phyloP scores from a whole-genome alignment of 768 basidiomycete genomes.

The Amanita molliuscula region DNA sequence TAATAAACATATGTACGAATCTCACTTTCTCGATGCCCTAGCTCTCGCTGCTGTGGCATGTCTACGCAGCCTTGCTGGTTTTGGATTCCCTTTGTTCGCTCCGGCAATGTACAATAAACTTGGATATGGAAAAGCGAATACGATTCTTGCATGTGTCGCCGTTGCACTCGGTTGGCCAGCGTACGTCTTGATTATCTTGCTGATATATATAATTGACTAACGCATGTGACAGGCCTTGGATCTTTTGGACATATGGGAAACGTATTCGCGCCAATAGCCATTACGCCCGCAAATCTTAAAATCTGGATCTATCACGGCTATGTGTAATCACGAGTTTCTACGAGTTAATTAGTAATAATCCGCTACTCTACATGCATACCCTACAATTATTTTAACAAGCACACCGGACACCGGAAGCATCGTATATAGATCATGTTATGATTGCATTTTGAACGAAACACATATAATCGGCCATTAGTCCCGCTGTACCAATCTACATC shows the following conservation, averaged over 20 bases:
- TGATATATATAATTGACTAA: background rate
- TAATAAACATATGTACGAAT: background rate
- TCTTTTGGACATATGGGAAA: constrained; percentile 7
- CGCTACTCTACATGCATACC: no score
- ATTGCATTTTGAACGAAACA: no score
- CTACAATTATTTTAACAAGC: background rate
- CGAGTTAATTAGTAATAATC: no score
- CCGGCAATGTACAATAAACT: constrained; percentile 54
- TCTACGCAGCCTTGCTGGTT: constrained; percentile 58
- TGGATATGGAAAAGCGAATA: constrained; percentile 62
- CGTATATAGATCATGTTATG: no score
- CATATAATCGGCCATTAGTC: no score
- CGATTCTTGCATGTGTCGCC: constrained; percentile 48
- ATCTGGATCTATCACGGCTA: background rate
- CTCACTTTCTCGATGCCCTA: constrained; percentile 11
- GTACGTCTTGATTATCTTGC: constrained; percentile 20
- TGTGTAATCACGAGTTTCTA: background rate
- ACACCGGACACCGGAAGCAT: background rate
- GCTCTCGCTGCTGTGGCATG: constrained; percentile 57
- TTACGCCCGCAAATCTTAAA: constrained; percentile 5
- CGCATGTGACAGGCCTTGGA: constrained; percentile 7
- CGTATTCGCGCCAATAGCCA: constrained; percentile 5
- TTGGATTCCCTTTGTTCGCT: constrained; percentile 72
- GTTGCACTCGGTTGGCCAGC: constrained; percentile 40
- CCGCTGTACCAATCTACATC: no score